A percentile compares a stretch with the other conserved stretches of the same genome.
phyloP scores from a whole-genome alignment of 305 asterid genomes.

The Fraxinus baroniana region DNA sequence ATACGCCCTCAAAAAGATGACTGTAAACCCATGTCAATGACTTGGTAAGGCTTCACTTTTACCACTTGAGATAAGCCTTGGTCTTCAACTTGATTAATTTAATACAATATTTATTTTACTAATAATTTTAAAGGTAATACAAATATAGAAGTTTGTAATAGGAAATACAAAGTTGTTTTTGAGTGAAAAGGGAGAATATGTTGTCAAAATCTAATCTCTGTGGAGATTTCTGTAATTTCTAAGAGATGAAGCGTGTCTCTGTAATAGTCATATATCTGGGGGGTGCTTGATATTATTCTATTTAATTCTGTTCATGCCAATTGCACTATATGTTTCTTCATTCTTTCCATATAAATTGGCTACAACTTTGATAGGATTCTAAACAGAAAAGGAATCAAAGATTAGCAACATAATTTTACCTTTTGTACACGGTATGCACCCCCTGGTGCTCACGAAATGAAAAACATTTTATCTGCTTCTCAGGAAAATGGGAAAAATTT shows the following conservation, averaged over 20 bases:
- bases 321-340: background rate
- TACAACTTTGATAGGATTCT: background rate
- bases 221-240: background rate
- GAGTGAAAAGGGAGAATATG: background rate
- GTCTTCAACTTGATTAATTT: background rate
- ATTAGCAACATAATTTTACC: background rate
- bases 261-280: background rate
- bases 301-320: background rate
- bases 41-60: background rate
- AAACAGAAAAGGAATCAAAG: background rate
- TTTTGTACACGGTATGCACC: background rate
- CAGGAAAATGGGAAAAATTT: background rate
- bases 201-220: background rate
- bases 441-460: background rate
- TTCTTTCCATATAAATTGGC: background rate
- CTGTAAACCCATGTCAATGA: background rate
- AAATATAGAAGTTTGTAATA: background rate
- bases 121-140: background rate
- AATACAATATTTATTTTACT: background rate
- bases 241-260: background rate
- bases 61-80: background rate
- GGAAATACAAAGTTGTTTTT: background rate
- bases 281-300: background rate
- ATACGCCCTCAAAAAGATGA: background rate
- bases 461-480: background rate